Base-by-base conservation (phyloP, 257 asterid species). In the Penstemon davidsonii region DNA sequence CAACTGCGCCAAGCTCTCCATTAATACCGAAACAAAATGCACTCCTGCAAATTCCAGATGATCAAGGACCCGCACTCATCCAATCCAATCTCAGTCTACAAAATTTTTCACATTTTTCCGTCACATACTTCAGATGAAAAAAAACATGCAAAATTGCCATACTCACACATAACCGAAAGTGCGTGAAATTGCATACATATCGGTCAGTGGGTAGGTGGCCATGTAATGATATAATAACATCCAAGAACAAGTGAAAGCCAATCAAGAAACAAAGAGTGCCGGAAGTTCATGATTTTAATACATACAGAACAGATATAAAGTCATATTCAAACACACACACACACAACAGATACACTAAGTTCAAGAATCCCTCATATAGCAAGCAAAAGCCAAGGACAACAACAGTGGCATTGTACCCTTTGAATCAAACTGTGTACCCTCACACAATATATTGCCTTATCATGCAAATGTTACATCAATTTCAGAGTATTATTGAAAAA, bases 1-100 rank as follows among this genome's bases (percentile, higher is more conserved):
- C 85, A 93, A 82, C 81, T 93, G 99, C 45, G 89, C 96, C 85
- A 93, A 82, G 96, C 96, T 90, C 95, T 93, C 99, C 99, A 93
- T 93, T 67, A 67, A 51, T 57, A 73, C 80, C 78, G 76, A 80
- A 79, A 74, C 71, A 69, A 60, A 72, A 64, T 33, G 69, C 72
- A 64, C 75, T 73, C 82, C 80, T 75, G 73, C 70, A 82, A 77
- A 67, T 76, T 70, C 84, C 81, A 71, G 82, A 62, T 63, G 82
- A 79, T 83, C 87, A 81, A 81, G 81, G 74, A 79, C 82, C 85
- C 45, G 84, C 81, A 73, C 72, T 73, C 73, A 79, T 79, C 85
- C 85, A 79, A 86, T 83, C 84, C 88, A 83, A 81, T 74, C 84
- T 68, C 81, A 73, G 86, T 83, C 88, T 79, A 86, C 88, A 86